phyloP scores from a whole-genome alignment of 2,329 filamentous ascomycete species.

The Botryosphaeria dothidea region DNA sequence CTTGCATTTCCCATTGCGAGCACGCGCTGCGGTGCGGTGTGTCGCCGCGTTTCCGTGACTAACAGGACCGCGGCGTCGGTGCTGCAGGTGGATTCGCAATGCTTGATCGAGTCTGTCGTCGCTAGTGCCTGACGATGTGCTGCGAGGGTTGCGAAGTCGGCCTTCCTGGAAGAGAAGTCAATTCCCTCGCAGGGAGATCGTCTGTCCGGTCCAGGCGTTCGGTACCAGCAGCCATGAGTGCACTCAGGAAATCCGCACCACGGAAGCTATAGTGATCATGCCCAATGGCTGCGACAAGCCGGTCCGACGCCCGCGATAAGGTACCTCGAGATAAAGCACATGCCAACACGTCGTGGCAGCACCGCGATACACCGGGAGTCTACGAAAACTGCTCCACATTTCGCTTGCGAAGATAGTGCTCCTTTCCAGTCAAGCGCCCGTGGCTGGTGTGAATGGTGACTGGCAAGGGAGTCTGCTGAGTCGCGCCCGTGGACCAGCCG shows the following conservation, averaged over 20 bases:
- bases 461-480: slow-evolving; percentile 11
- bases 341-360: slow-evolving; percentile 13
- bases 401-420: slow-evolving; percentile 15
- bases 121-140: slow-evolving; percentile 16
- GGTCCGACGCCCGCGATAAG: slow-evolving; percentile 20
- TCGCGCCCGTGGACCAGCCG: not conserved
- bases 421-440: no score
- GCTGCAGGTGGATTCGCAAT: not conserved
- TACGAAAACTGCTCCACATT: slow-evolving; percentile 14
- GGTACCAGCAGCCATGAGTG: not conserved
- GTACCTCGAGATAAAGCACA: slow-evolving; percentile 17
- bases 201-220: not conserved
- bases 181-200: slow-evolving; percentile 20
- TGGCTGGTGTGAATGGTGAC: slow-evolving; percentile 4
- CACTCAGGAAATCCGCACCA: slow-evolving; percentile 20
- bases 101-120: slow-evolving; percentile 12
- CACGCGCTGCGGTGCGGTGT: slow-evolving; percentile 12
- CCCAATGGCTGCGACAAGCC: slow-evolving; percentile 17
- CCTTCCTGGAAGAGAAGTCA: slow-evolving; percentile 21
- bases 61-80: not conserved
- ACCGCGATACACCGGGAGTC: slow-evolving; percentile 7
- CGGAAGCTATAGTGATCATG: slow-evolving; percentile 13
- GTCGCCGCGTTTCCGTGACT: slow-evolving; percentile 17
- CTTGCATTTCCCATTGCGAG: not conserved
- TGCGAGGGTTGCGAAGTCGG: slow-evolving; percentile 15